These are phyloP conservation scores for Eimeria maxima DNA, from an alignment of 169 alveolate species.

Conservation along the genomic window DNA sequence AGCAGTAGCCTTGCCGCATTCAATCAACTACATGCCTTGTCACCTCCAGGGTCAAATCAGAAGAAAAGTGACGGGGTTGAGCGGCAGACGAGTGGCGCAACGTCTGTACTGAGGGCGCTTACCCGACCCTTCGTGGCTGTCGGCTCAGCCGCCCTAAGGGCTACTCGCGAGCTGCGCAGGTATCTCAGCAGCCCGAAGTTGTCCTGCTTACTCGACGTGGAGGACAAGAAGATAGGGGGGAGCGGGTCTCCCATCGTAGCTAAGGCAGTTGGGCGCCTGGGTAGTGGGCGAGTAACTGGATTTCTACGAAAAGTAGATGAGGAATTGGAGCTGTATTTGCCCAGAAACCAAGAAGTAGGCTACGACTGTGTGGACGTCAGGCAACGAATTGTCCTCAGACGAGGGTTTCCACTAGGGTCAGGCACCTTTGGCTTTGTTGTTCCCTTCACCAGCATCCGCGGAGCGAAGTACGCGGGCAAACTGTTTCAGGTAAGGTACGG, in stretches of 20 bases:
- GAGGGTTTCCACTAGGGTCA: not conserved
- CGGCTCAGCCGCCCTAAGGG: not conserved
- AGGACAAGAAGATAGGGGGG: slow-evolving; percentile 13
- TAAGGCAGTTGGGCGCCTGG: not conserved
- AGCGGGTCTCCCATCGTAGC: slow-evolving; percentile 34
- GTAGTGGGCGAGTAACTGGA: not conserved
- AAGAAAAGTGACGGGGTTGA: not conserved
- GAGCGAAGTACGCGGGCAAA: slow-evolving; percentile 23
- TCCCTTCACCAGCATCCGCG: not conserved
- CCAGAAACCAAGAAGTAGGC: not conserved
- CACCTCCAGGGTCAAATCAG: not conserved
- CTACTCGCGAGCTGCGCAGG: slow-evolving; percentile 8
- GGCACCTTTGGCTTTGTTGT: slow-evolving; percentile 21
- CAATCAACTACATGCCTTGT: not conserved
- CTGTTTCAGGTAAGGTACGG: not conserved
- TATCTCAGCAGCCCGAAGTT: not conserved
- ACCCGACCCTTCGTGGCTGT: slow-evolving; percentile 1
- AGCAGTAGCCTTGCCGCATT: not conserved
- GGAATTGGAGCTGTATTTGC: not conserved
- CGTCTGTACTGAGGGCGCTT: not conserved
- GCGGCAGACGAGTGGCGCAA: not conserved
- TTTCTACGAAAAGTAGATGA: not conserved
- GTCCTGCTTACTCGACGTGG: not conserved
- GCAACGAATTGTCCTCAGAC: not conserved
- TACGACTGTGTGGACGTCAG: not conserved